phyloP scores from a whole-genome alignment of 2,329 filamentous ascomycete genomes.

The Herpotrichia juniperi region DNA sequence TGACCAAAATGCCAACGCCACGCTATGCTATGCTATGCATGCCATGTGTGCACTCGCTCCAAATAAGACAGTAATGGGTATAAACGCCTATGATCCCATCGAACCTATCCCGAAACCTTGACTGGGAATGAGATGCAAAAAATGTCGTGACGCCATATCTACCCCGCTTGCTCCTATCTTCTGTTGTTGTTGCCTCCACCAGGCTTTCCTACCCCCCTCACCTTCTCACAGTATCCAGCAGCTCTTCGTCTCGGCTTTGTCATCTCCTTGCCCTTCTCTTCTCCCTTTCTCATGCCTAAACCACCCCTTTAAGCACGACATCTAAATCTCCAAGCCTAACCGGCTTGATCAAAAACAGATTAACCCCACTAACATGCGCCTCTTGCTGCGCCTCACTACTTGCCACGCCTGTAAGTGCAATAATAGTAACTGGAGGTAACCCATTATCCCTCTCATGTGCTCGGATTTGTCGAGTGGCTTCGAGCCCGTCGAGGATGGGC shows the following conservation, averaged over 20 bases:
- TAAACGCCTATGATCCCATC: neutral
- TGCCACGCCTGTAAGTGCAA: conserved; percentile 61
- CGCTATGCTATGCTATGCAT: neutral
- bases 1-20: neutral
- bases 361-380: conserved; percentile 59
- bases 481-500: conserved; percentile 48
- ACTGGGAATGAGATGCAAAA: neutral
- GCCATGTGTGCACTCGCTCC: neutral
- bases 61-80: neutral
- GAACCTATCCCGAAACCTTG: too few relatives aligned
- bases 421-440: conserved; percentile 52
- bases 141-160: neutral
- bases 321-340: conserved; percentile 53
- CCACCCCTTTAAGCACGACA: conserved; percentile 44
- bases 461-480: conserved; percentile 48
- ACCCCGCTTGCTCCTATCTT: too few relatives aligned
- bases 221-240: too few relatives aligned
- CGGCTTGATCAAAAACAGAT: conserved; percentile 62
- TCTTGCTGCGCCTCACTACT: conserved; percentile 57
- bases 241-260: too few relatives aligned
- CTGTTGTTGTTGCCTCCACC: too few relatives aligned
- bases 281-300: conserved; percentile 6
- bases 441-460: conserved; percentile 53
- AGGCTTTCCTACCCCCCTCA: too few relatives aligned
- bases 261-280: too few relatives aligned